Evolutionary conservation across 176 grass and related monocot genomes (phyloP).

Genomic region (Musa beccarii): DNA sequence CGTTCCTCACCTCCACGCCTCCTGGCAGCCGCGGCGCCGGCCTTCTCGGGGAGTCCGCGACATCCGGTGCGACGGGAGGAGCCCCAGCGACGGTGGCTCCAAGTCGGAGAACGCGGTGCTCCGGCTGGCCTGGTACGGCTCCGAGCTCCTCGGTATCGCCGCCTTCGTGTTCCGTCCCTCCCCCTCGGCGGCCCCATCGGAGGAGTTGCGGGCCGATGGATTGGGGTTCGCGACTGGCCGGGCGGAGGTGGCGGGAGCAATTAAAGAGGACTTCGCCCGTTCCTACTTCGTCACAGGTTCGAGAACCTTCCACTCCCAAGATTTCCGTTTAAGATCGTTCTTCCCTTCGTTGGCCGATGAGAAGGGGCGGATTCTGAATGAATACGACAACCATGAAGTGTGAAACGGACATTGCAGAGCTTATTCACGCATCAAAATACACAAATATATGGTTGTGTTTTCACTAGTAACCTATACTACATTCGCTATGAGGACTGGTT

Average conservation of each 20-base stretch:
- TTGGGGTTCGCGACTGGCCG: conserved; percentile 10
- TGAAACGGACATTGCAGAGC: too few species aligned
- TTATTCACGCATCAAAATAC: too few species aligned
- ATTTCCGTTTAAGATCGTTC: background rate
- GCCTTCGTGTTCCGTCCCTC: conserved; percentile 48
- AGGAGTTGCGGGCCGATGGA: background rate
- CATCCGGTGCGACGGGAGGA: conserved; percentile 24
- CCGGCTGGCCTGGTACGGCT: conserved; percentile 77
- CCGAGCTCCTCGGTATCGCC: conserved; percentile 77
- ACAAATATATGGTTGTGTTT: too few species aligned
- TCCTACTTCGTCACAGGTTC: conserved; percentile 94
- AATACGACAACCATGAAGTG: too few species aligned
- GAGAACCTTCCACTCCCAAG: background rate
- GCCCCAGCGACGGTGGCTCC: conserved; percentile 29
- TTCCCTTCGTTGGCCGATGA: background rate
- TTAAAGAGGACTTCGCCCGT: conserved; percentile 72
- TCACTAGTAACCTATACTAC: too few species aligned
- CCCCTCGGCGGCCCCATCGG: background rate
- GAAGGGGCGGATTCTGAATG: too few species aligned
- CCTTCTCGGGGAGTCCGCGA: background rate
- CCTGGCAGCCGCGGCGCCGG: background rate
- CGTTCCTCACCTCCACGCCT: background rate
- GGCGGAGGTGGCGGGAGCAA: conserved; percentile 44
- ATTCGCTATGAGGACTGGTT: too few species aligned
- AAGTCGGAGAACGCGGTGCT: conserved; percentile 64